Conservation (phyloP, 345 rosid species). For the Citrus reticulata region DNA sequence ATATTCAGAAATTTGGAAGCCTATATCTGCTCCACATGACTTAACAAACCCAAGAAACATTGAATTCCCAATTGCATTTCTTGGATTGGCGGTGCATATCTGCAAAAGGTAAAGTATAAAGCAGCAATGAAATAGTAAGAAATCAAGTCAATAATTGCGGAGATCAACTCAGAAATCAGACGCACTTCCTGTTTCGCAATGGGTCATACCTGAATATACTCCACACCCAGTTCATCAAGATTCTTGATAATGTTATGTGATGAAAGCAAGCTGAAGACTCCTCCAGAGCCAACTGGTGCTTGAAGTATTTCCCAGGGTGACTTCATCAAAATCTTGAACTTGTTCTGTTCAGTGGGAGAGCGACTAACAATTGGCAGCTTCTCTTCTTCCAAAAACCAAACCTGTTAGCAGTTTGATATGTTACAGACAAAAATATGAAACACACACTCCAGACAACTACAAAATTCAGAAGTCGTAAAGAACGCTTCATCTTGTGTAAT, state of each 20-base stretch:
- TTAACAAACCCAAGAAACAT: constrained; percentile 50
- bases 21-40: constrained; percentile 46
- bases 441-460: not conserved
- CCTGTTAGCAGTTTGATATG: constrained; percentile 33
- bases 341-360: constrained; percentile 43
- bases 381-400: constrained; percentile 78
- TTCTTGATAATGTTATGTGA: constrained; percentile 43
- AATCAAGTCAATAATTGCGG: not conserved
- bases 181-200: not conserved
- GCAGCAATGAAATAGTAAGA: not conserved
- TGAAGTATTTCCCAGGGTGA: constrained; percentile 90
- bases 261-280: constrained; percentile 57
- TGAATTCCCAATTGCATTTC: constrained; percentile 19
- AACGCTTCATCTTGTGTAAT: not conserved
- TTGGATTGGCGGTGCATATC: constrained; percentile 39
- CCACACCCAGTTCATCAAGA: constrained; percentile 53
- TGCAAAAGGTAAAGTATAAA: constrained; percentile 20
- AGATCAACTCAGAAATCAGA: not conserved
- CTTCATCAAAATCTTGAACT: constrained; percentile 77
- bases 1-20: constrained; percentile 39
- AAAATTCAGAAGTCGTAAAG: too few relatives aligned
- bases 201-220: constrained; percentile 61
- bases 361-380: constrained; percentile 66
- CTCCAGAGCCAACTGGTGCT: constrained; percentile 81
- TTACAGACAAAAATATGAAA: not conserved